Evolutionary conservation across 228 moss, liverwort and hornwort genomes (phyloP).

Genomic region (Sphagnum magellanicum): DNA sequence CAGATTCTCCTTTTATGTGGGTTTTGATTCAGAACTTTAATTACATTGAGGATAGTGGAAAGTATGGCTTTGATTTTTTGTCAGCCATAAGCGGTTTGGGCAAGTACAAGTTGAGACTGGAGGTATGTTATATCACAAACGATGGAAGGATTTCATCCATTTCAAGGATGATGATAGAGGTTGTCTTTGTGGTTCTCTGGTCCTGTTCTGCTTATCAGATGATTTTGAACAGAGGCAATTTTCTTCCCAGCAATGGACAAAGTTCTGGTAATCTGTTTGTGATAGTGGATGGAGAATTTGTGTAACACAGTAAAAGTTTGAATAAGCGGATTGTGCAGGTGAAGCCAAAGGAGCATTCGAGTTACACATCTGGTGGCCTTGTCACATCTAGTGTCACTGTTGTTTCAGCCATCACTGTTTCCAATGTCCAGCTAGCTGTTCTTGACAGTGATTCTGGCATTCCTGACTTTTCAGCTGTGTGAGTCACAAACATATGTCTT

Average conservation of each 20-base stretch:
- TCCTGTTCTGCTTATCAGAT: too few relatives aligned
- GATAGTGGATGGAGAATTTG: not conserved
- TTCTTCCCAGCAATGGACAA: not conserved
- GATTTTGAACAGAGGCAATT: too few relatives aligned
- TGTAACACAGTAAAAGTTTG: not conserved
- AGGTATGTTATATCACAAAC: slow-evolving; percentile 13
- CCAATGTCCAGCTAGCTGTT: slow-evolving; percentile 47
- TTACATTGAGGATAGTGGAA: slow-evolving; percentile 28
- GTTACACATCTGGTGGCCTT: slow-evolving; percentile 30
- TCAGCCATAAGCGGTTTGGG: slow-evolving; percentile 22
- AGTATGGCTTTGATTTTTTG: slow-evolving; percentile 24
- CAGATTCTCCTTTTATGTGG: not conserved
- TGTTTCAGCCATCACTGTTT: slow-evolving; percentile 50
- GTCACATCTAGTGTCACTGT: slow-evolving; percentile 33
- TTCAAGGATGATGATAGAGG: not conserved
- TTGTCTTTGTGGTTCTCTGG: not conserved
- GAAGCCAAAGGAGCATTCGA: slow-evolving; percentile 34
- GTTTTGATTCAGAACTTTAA: slow-evolving; percentile 26
- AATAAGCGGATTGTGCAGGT: slow-evolving; percentile 17
- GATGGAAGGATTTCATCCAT: too few relatives aligned
- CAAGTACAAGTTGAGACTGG: slow-evolving; percentile 39
- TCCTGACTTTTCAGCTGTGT: slow-evolving; percentile 35
- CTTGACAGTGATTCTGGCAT: slow-evolving; percentile 57
- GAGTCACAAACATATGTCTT: slow-evolving; percentile 6
- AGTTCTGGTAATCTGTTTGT: not conserved